Percentiles rank a stretch among this genome's conserved stretches.
phyloP scores from a whole-genome alignment of 139 green algal species.

The Diplosphaera chodatii region DNA sequence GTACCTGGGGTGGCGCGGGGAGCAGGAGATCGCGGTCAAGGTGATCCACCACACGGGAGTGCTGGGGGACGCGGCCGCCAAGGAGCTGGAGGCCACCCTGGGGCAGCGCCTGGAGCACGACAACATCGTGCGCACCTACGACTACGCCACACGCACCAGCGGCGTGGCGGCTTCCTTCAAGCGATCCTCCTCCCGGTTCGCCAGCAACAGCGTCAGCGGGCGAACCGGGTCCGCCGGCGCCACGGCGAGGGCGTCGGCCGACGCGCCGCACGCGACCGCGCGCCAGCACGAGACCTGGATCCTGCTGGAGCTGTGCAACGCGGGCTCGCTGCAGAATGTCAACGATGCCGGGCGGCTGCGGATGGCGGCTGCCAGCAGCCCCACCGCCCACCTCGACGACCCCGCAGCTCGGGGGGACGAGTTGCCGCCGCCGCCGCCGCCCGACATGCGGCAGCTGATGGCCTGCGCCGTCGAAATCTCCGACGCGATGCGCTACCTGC shows the following conservation, averaged over 20 bases:
- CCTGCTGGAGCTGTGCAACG: slow-evolving; percentile 14
- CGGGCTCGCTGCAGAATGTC: slow-evolving; percentile 9
- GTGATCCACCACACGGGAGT: neutral
- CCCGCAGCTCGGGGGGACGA: too few relatives aligned
- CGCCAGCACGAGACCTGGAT: slow-evolving; percentile 16
- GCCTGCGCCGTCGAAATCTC: neutral
- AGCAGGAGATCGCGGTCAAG: slow-evolving; percentile 12
- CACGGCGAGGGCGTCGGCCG: neutral
- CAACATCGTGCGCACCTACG: slow-evolving; percentile 23
- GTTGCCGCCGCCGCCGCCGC: too few relatives aligned
- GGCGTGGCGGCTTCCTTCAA: neutral
- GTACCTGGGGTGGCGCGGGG: slow-evolving; percentile 6
- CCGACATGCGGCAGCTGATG: neutral
- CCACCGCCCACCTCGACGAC: too few relatives aligned
- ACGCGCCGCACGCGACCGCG: too few relatives aligned
- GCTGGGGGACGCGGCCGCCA: neutral
- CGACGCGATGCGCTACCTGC: neutral
- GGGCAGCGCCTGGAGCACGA: slow-evolving; percentile 5
- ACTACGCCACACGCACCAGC: slow-evolving; percentile 7
- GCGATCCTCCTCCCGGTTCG: neutral
- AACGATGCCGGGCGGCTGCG: too few relatives aligned
- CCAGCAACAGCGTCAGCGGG: neutral
- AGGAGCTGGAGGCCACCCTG: slow-evolving; percentile 9
- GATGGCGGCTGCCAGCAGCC: too few relatives aligned
- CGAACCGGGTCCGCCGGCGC: too few relatives aligned